Base-by-base conservation (phyloP, 345 rosid genomes). In the Jatropha curcas region DNA sequence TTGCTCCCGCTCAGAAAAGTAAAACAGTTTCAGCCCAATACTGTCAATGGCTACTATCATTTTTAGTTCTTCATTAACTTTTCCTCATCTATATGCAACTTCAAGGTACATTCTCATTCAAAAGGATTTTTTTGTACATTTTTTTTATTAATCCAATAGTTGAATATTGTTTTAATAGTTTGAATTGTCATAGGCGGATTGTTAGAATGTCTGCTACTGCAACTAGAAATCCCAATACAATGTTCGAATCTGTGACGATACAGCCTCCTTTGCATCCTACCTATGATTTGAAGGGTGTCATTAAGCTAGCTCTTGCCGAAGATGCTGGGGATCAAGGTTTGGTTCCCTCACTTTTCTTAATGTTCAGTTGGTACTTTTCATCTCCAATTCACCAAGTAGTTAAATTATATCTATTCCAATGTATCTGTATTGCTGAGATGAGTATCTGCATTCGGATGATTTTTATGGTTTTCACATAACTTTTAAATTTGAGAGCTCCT, bases 261-360 rank as follows among this genome's bases (percentile, higher is more conserved):
- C 88, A 90, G 77, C 95, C 96, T 70, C 99, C 99, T 71, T 88
- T 86, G 17, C 98, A 90, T 66, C 97, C 99, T 55, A 90, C 94
- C 3, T 93, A 93, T 79, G 92, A 96, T 83, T 84, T 96, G 76
- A 85, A 83, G 80, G 90, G 86, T 14, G 74, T 86, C 39, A 86
- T 96, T 62, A 88, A 88, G 73, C 87, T 91, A 34, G 89, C 98
- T 27, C 83, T 96, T 16, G 82, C 93, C 51, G 99, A 96, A 80
- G 99, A 96, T 86, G 89, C 97, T 57, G 97, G 98, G 52, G 85
- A 87, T 83, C 86, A 81, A 90, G 97, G 99, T 96, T 79, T 48
- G 30, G 5, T 71, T 53, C 25, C 25, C 52, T 24, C 14, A 41
- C 59, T 74, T 46, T 14, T 30, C 43, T 39, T 39, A 39, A 6